Base-by-base conservation (phyloP, 2,329 filamentous ascomycete genomes). In the Monosporascus sp. region DNA sequence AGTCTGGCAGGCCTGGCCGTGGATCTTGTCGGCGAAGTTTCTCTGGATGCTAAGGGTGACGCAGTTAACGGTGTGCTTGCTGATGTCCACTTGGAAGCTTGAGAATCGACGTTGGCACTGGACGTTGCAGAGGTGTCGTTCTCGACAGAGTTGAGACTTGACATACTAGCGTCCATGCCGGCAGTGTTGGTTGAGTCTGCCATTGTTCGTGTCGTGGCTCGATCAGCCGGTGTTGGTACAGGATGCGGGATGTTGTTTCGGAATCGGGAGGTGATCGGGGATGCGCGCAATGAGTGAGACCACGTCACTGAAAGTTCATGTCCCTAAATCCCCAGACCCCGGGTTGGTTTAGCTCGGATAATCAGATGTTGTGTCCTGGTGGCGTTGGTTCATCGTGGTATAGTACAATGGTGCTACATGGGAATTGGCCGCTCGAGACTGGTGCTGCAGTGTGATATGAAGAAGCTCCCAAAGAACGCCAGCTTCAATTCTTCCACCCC, bases 71-170 rank as follows among this genome's bases (percentile, higher is more conserved):
- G 68, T 9, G 65, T 67, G 37, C 63, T 64, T 24, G 63, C 56
- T 3, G 66, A 69, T 24, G 65, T 64, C 65, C 63, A 67, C 59
- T 62, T 67, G 49, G 66, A 68, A 37, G 59, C 47, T 51, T 68
- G 65, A 0, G 64, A 66, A 48, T 68, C 66, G 49, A 64, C 50
- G 48, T 65, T 63, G 27, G 63, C 65, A 54, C 65, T 67, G 27
- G 65, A 67, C 22, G 64, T 61, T 25, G 60, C 60, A 38, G 65
- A 67, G 50, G 63, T 63, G 45, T 67, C 65, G 51, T 67, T 67
- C 49, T 67, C 64, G 35, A 59, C 55, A 17, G 66, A 67, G 54
- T 67, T 68, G 44, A 67, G 57, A 56, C 64, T 68, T 31, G 63
- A 66, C 39, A 64, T 47, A 53, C 65, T 69, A 52, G 65, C 62